These are phyloP conservation scores for Fusarium illudens DNA, from an alignment of 2,329 filamentous ascomycete genomes.

Conservation along the genomic window DNA sequence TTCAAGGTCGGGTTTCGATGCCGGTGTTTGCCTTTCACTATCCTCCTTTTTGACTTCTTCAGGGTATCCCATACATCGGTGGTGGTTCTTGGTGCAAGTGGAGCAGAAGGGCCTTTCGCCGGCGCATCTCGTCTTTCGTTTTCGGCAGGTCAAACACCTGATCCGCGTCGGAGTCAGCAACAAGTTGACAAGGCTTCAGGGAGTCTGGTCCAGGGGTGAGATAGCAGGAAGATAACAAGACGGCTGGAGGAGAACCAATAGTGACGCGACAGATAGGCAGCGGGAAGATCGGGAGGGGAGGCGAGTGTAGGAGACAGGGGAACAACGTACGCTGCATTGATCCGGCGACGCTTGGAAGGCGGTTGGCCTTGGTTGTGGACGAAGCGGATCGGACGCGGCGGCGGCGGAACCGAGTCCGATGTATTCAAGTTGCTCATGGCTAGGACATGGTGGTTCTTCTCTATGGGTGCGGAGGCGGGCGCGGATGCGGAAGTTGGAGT, in stretches of 20 bases:
- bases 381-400: constrained; percentile 73
- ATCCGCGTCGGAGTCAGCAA: constrained; percentile 29
- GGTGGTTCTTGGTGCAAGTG: constrained; percentile 76
- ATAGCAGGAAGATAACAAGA: neutral
- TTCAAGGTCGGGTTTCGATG: constrained; percentile 20
- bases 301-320: neutral
- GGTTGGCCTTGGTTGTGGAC: constrained; percentile 85
- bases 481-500: constrained; percentile 17
- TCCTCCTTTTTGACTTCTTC: constrained; percentile 60
- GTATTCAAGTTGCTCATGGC: constrained; percentile 58
- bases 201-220: neutral
- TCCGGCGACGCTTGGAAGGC: constrained; percentile 78
- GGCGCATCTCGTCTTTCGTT: constrained; percentile 78
- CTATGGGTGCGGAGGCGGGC: constrained; percentile 18
- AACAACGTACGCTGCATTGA: constrained; percentile 76
- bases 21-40: constrained; percentile 34
- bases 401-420: constrained; percentile 52
- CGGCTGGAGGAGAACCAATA: neutral
- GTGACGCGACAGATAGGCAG: neutral
- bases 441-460: constrained; percentile 49
- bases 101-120: constrained; percentile 77
- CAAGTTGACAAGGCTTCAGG: neutral
- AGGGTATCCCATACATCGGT: constrained; percentile 73
- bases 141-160: constrained; percentile 65
- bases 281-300: neutral